A percentile compares a stretch with the other conserved stretches of the same genome.
Conservation (phyloP, 2,329 filamentous ascomycete species). For the Ceratocystis diversiconidia region DNA sequence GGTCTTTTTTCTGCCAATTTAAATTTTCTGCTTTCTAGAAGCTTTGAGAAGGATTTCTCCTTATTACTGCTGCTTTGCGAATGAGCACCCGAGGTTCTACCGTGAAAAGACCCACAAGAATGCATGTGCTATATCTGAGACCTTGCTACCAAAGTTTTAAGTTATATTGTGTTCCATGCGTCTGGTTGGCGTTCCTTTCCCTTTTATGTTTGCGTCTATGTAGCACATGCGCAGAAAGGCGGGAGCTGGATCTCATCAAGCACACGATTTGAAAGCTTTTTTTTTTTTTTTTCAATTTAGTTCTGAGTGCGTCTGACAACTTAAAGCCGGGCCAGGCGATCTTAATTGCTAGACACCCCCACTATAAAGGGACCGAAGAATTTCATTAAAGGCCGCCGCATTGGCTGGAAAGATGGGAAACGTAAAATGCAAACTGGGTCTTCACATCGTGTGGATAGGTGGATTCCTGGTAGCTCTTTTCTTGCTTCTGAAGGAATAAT, state of each 20-base stretch:
- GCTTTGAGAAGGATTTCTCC: neutral
- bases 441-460: neutral
- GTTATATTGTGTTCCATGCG: too few species aligned
- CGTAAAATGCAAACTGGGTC: neutral
- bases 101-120: neutral
- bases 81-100: neutral
- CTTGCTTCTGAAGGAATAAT: neutral
- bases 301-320: neutral
- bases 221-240: neutral
- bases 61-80: neutral
- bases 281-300: neutral
- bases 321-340: neutral
- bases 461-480: neutral
- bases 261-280: neutral
- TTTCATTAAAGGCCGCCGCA: neutral
- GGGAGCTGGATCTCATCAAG: neutral
- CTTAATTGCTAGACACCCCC: neutral
- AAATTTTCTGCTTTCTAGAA: constrained; percentile 1
- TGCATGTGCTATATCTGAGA: neutral
- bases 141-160: neutral
- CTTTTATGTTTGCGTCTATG: neutral
- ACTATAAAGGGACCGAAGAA: neutral
- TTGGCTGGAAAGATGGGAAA: neutral
- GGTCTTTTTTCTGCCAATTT: neutral
- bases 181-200: neutral